Evolutionary conservation across 768 basidiomycete genomes (phyloP).

Genomic region (Tylopilus plumbeoviolaceoides): DNA sequence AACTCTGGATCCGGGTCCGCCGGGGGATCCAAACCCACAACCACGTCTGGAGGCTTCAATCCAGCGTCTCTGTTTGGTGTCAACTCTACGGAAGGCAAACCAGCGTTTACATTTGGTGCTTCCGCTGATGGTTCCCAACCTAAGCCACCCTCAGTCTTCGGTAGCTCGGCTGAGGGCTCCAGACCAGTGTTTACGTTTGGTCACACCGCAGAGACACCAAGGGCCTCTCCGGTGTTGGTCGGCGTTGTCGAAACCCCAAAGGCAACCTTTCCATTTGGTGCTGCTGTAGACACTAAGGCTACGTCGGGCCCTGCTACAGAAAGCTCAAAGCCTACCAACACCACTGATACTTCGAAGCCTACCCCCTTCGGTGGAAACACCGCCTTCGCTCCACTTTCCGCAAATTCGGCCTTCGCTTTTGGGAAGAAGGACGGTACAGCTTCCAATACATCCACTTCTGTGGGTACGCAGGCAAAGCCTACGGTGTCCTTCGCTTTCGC

Average conservation of each 20-base stretch:
- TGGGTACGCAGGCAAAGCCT: conserved; percentile 26
- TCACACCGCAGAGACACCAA: not conserved
- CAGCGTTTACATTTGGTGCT: conserved; percentile 10
- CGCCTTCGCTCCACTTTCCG: conserved; percentile 4
- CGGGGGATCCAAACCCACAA: conserved; percentile 14
- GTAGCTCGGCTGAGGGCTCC: conserved; percentile 5
- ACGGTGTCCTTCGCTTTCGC: conserved; percentile 22
- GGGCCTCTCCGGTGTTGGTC: not conserved
- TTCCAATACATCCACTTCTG: conserved; percentile 3
- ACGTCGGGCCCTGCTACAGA: not conserved
- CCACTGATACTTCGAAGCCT: conserved; percentile 2
- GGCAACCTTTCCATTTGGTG: not conserved
- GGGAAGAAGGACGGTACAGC: conserved; percentile 12
- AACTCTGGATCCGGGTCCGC: conserved; percentile 13
- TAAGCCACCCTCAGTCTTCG: conserved; percentile 11
- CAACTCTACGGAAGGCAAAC: conserved; percentile 9
- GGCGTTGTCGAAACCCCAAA: not conserved
- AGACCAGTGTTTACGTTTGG: conserved; percentile 11
- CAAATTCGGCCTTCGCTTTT: conserved; percentile 13
- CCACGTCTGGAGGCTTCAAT: conserved; percentile 15
- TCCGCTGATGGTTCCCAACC: conserved; percentile 14
- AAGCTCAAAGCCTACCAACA: not conserved
- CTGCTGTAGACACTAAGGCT: not conserved
- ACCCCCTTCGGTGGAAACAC: conserved; percentile 1
- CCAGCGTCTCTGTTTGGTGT: conserved; percentile 4